A percentile compares a stretch with the other conserved stretches of the same genome.
phyloP scores from a whole-genome alignment of 1,284 basidiomycete species.

The Irpex sp. region DNA sequence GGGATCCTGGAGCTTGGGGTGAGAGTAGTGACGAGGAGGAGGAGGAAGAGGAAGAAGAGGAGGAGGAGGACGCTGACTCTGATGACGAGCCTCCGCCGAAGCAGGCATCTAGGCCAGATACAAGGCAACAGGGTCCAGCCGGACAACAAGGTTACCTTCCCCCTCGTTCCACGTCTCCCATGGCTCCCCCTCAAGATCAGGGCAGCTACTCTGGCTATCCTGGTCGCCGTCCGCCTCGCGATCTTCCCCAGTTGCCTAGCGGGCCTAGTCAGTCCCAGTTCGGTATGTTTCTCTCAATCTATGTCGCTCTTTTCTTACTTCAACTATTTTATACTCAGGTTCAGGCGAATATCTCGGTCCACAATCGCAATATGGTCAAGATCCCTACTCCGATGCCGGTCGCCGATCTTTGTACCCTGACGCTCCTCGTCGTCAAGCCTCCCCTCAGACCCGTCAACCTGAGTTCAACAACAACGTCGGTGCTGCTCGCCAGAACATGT shows the following conservation, averaged over 20 bases:
- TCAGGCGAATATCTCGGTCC: conserved; percentile 25
- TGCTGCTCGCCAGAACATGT: conserved; percentile 65
- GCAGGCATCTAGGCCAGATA: conserved; percentile 26
- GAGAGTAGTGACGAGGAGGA: conserved; percentile 80
- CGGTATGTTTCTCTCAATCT: conserved; percentile 19
- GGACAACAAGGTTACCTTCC: conserved; percentile 24
- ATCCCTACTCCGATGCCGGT: conserved; percentile 39
- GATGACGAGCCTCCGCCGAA: conserved; percentile 46
- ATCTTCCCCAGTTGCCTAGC: conserved; percentile 40
- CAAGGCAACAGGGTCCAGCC: conserved; percentile 22
- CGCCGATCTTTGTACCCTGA: conserved; percentile 36
- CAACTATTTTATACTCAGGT: conserved; percentile 7
- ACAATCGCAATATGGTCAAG: conserved; percentile 23
- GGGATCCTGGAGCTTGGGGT: conserved; percentile 56
- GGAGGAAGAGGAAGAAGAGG: conserved; percentile 74
- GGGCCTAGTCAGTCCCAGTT: conserved; percentile 18
- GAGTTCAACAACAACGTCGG: conserved; percentile 34
- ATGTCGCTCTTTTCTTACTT: not conserved
- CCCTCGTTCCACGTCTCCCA: conserved; percentile 25
- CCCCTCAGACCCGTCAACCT: conserved; percentile 36
- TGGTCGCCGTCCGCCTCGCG: conserved; percentile 32
- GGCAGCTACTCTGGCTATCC: conserved; percentile 18
- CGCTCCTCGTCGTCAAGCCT: conserved; percentile 41
- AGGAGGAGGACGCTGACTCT: conserved; percentile 72
- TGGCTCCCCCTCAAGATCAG: conserved; percentile 18